These are phyloP conservation scores for Coniochaeta sp. DNA, from an alignment of 2,329 filamentous ascomycete genomes.

Conservation along the genomic window DNA sequence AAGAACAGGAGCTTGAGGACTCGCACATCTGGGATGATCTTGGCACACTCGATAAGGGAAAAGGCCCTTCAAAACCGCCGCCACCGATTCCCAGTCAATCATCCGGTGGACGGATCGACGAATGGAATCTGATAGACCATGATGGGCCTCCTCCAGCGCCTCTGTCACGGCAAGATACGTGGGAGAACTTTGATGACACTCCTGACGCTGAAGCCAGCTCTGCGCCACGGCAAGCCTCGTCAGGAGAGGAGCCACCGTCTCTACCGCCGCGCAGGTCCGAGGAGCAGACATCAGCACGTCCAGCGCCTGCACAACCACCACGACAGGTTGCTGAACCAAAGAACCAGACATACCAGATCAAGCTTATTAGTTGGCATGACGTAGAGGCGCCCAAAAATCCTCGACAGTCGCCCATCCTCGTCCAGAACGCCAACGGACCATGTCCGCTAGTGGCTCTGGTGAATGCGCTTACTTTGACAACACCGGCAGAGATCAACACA, in stretches of 20 bases:
- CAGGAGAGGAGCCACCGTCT: constrained; percentile 3
- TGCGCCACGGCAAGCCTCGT: constrained; percentile 1
- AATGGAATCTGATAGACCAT: constrained; percentile 45
- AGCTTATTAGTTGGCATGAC: constrained; percentile 83
- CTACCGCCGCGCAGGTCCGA: constrained; percentile 8
- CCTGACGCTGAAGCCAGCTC: constrained; percentile 5
- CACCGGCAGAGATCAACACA: constrained; percentile 57
- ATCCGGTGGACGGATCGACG: constrained; percentile 19
- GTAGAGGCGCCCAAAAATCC: constrained; percentile 49
- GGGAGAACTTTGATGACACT: constrained; percentile 28
- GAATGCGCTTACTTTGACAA: constrained; percentile 82
- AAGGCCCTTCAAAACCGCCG: constrained; percentile 21
- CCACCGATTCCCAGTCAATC: constrained; percentile 9
- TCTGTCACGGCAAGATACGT: constrained; percentile 26
- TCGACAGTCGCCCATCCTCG: constrained; percentile 75
- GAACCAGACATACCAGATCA: constrained; percentile 83
- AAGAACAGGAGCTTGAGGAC: constrained; percentile 29
- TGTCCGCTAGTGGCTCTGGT: constrained; percentile 90
- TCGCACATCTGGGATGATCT: constrained; percentile 44
- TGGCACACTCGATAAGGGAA: constrained; percentile 31
- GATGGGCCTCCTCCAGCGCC: constrained; percentile 23
- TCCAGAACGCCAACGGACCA: constrained; percentile 91
- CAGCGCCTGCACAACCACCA: constrained; percentile 24
- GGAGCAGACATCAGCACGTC: constrained; percentile 2
- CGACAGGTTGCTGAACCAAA: constrained; percentile 36